Conservation (phyloP, 2,329 filamentous ascomycete species). For the Ophiobolus disseminans region DNA sequence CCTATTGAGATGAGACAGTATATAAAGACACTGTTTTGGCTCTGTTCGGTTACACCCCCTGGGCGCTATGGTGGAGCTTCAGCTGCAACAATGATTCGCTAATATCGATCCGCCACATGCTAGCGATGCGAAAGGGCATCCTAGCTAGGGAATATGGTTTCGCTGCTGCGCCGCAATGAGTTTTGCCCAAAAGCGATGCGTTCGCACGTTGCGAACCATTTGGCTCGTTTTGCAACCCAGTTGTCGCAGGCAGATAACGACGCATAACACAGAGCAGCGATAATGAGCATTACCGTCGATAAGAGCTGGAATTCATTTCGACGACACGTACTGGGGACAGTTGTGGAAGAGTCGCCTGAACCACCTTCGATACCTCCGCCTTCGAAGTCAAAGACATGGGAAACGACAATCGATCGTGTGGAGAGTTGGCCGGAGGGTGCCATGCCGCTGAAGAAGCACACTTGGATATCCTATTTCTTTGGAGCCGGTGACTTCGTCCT, state of each 20-base stretch:
- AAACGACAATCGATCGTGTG: slow-evolving; percentile 27
- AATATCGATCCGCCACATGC: slow-evolving; percentile 7
- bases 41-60: too few relatives aligned
- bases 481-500: slow-evolving; percentile 35
- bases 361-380: background rate
- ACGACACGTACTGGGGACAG: slow-evolving; percentile 7
- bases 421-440: slow-evolving; percentile 43
- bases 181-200: slow-evolving; percentile 29
- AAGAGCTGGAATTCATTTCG: slow-evolving; percentile 21
- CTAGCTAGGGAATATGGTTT: slow-evolving; percentile 23
- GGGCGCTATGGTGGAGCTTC: too few relatives aligned
- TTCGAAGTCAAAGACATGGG: slow-evolving; percentile 31
- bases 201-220: slow-evolving; percentile 34
- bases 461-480: slow-evolving; percentile 31
- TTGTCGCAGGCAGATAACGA: slow-evolving; percentile 7
- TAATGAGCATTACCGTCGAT: slow-evolving; percentile 17
- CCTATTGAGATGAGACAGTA: too few relatives aligned
- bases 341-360: slow-evolving; percentile 6
- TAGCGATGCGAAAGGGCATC: slow-evolving; percentile 7
- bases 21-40: too few relatives aligned
- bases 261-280: slow-evolving; percentile 13
- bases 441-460: slow-evolving; percentile 27
- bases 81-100: slow-evolving; percentile 33
- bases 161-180: slow-evolving; percentile 33
- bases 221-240: slow-evolving; percentile 15